Base-by-base conservation (phyloP, 2,329 filamentous ascomycete species). In the Aspergillus persii region DNA sequence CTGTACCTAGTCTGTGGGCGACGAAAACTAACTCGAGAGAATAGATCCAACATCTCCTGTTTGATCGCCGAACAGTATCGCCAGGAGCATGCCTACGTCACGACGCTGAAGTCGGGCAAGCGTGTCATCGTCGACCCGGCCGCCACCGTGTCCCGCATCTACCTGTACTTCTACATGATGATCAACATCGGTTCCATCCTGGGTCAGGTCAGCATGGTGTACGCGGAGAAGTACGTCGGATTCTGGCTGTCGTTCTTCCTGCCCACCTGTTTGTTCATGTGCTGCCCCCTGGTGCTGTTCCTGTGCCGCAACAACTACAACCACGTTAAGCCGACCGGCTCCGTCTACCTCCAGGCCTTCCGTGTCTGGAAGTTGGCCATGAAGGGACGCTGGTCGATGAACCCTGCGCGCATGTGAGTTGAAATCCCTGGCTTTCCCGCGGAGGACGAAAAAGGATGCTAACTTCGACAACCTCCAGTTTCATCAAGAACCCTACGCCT, bases 191-290 rank as follows among this genome's bases (percentile, higher is more conserved):
- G 89, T 33, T 84, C 86, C 29, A 77, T 88, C 49, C 68, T 80
- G 50, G 85, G 82, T 49, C 86, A 87, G 72, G 81, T 89, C 58
- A 79, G 78, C 68, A 91, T 89, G 85, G 87, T 86, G 36, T 92
- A 90, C 68, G 85, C 88, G 2, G 89, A 92, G 75, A 88, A 89
- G 71, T 90, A 90, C 61, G 82, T 91, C 51, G 89, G 89, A 7
- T 92, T 90, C 79, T 92, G 87, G 86, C 81, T 89, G 27, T 82
- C 89, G 0, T 92, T 81, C 77, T 74, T 89, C 44, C 80, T 91
- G 9, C 89, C 89, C 8, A 91, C 88, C 1, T 72, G 80, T 57
- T 76, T 90, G 69, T 89, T 90, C 78, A 79, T 84, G 46, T 56
- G 83, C 52, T 86, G 85, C 57, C 89, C 89, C 1, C 44, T 84